These are phyloP conservation scores for Diplodia scrobiculata DNA, from an alignment of 2,329 filamentous ascomycete genomes.

Conservation along the genomic window DNA sequence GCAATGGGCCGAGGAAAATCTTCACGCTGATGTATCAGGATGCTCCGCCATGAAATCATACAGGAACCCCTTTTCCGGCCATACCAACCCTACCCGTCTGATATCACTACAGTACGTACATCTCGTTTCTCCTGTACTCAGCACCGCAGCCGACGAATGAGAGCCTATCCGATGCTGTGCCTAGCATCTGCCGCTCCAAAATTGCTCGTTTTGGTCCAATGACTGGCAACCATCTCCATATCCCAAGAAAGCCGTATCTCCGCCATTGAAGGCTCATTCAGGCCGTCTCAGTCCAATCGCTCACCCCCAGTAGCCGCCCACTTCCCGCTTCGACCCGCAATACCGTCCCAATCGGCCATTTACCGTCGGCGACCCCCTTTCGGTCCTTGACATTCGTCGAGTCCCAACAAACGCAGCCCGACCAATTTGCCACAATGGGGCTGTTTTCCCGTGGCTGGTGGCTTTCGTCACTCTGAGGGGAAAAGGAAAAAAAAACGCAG, in stretches of 20 bases:
- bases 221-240: background rate
- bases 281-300: background rate
- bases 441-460: background rate
- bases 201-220: background rate
- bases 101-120: background rate
- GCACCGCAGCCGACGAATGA: background rate
- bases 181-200: background rate
- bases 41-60: conserved; percentile 21
- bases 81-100: background rate
- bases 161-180: background rate
- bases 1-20: background rate
- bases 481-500: background rate
- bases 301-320: background rate
- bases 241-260: background rate
- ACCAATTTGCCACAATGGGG: background rate
- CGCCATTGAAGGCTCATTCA: background rate
- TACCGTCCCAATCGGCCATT: background rate
- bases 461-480: background rate
- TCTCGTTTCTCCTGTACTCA: background rate
- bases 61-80: conserved; percentile 24
- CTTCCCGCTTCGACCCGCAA: background rate
- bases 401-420: conserved; percentile 11
- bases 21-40: background rate
- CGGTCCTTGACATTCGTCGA: background rate
- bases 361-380: background rate